Evolutionary conservation across 768 basidiomycete species (phyloP).

Genomic region (Tylopilus balloui): DNA sequence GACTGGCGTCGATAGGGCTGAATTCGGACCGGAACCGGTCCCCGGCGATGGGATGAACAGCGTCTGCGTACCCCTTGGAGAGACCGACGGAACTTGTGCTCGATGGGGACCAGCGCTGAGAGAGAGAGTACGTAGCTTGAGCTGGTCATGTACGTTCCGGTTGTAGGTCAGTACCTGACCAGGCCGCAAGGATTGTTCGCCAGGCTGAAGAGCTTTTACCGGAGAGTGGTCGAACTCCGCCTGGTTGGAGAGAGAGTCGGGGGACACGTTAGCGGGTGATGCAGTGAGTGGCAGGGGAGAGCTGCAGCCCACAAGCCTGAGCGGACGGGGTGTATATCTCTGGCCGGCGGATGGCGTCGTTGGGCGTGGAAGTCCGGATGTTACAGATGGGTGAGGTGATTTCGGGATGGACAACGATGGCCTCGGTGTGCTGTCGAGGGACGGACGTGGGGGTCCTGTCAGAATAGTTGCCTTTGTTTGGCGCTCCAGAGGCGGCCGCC

Average conservation of each 20-base stretch:
- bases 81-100: conserved; percentile 4
- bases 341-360: conserved; percentile 17
- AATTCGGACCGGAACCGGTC: conserved; percentile 4
- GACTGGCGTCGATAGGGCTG: conserved; percentile 10
- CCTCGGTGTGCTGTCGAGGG: conserved; percentile 17
- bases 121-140: conserved; percentile 23
- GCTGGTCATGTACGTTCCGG: conserved; percentile 33
- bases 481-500: conserved; percentile 10
- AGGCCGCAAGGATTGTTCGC: conserved; percentile 22
- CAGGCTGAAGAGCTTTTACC: conserved; percentile 16
- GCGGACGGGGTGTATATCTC: conserved; percentile 23
- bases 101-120: conserved; percentile 8
- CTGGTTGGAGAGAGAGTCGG: conserved; percentile 1
- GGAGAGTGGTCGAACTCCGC: conserved; percentile 9
- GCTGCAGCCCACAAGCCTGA: conserved; percentile 24
- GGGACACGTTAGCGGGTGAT: neutral
- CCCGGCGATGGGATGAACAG: conserved; percentile 11
- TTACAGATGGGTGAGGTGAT: conserved; percentile 15
- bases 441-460: conserved; percentile 13
- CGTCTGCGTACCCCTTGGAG: conserved; percentile 24
- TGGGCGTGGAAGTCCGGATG: conserved; percentile 19
- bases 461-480: conserved; percentile 10
- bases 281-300: conserved; percentile 9
- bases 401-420: conserved; percentile 27
- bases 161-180: conserved; percentile 31